Conservation (phyloP, 305 asterid genomes). For the Salvia sclarea region DNA sequence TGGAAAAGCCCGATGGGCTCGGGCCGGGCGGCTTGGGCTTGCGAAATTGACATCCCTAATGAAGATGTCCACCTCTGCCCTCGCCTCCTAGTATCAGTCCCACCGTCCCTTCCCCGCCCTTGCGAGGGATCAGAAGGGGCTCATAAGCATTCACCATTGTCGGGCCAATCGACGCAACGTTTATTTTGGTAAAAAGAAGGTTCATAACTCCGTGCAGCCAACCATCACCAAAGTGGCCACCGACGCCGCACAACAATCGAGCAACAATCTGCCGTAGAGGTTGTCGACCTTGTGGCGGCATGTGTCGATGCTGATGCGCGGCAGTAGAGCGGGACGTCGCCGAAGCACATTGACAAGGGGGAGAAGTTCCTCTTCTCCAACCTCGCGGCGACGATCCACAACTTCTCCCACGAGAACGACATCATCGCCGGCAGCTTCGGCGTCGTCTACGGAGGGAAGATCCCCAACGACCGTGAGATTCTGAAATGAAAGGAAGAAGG, state of each 20-base stretch:
- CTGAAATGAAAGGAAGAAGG: too few species aligned
- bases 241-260: conserved; percentile 33
- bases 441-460: conserved; percentile 77
- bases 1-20: too few species aligned
- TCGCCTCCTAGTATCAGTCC: conserved; percentile 29
- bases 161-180: conserved; percentile 81
- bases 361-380: conserved; percentile 75
- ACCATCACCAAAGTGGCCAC: conserved; percentile 49
- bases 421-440: conserved; percentile 96
- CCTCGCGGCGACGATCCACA: conserved; percentile 63
- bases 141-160: conserved; percentile 69
- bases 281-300: conserved; percentile 86
- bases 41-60: too few species aligned
- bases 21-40: too few species aligned
- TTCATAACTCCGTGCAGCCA: conserved; percentile 93
- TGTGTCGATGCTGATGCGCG: conserved; percentile 82
- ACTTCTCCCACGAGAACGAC: conserved; percentile 68
- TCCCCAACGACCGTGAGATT: conserved; percentile 62
- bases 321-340: conserved; percentile 89
- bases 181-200: conserved; percentile 84
- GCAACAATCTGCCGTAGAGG: conserved; percentile 69
- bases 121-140: conserved; percentile 56
- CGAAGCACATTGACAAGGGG: conserved; percentile 73
- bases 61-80: conserved; percentile 15
- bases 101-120: conserved; percentile 38